phyloP scores from a whole-genome alignment of 192 early-diverging fungal species.

The Diversispora eburnea region DNA sequence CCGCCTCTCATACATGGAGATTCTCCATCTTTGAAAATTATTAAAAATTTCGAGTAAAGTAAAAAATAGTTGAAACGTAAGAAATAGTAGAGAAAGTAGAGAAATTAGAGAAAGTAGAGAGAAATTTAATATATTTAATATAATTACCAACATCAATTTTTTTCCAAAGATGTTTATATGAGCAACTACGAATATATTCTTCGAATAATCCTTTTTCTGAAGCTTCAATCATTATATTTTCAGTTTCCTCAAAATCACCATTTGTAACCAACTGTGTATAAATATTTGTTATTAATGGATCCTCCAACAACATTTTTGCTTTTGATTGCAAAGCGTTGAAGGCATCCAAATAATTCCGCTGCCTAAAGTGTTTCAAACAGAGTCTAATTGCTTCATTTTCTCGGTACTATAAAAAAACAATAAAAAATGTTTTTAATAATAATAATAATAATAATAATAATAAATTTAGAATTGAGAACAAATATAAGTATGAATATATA shows the following conservation, averaged over 20 bases:
- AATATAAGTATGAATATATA: not conserved
- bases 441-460: too few species aligned
- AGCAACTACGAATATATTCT: slow-evolving; percentile 60
- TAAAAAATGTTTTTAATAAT: too few species aligned
- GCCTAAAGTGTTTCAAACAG: slow-evolving; percentile 87
- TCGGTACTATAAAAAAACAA: slow-evolving; percentile 59
- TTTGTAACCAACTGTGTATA: slow-evolving; percentile 62
- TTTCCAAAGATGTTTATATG: slow-evolving; percentile 74
- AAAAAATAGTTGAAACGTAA: too few species aligned
- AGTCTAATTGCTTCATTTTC: slow-evolving; percentile 78
- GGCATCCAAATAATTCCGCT: slow-evolving; percentile 68
- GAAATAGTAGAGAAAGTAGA: not conserved
- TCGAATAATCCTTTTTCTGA: slow-evolving; percentile 64
- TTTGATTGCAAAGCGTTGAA: slow-evolving; percentile 67
- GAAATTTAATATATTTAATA: too few species aligned
- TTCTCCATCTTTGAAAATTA: slow-evolving; percentile 31
- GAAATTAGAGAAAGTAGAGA: too few species aligned
- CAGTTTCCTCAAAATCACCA: slow-evolving; percentile 71
- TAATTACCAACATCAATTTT: slow-evolving; percentile 33
- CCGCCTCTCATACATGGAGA: slow-evolving; percentile 77
- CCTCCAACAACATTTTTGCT: slow-evolving; percentile 65
- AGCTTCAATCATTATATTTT: slow-evolving; percentile 66
- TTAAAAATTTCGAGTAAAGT: not conserved
- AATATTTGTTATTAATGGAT: slow-evolving; percentile 75
- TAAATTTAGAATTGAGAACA: too few species aligned